Base-by-base conservation (phyloP, 208 protist species). In the Trypanosoma theileri region DNA sequence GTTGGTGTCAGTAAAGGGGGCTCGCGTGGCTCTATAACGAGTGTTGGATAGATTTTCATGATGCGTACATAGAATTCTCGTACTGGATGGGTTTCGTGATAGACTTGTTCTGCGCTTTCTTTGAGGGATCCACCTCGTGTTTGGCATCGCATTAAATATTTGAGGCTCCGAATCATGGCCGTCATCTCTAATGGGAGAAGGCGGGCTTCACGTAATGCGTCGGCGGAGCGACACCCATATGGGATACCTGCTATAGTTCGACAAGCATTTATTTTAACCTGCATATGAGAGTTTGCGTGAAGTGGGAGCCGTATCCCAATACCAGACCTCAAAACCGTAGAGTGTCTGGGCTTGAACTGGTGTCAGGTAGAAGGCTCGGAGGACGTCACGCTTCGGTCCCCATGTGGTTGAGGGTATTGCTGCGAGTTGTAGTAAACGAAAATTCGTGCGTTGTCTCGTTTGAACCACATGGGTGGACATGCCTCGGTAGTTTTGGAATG, bases 281-380 rank as follows among this genome's bases (percentile, higher is more conserved):
- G 8, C 19, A 19, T 40, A 7, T 8, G 42, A 21, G 0, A 10
- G 14, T 40, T 45, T 1, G 13, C 46, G 46, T 0, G 2, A 21
- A 3, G 45, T 31, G 26, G 10, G 8, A 3, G 45, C 4, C 0
- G 59, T 45, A 44, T 55, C 59, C 46, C 24, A 53, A 10, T 51
- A 55, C 59, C 59, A 54, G 11, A 65, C 46, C n/a, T 55, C 59
- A 24, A 65, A 40, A 19, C 46, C 59, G 41, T 65, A 55, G 7
- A 55, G 31, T 1, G 26, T 24, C n/a, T 53, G n/a, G 4, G 59
- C 59, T 55, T 41, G 59, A 21, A 55, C 59, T 11, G 55, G 59
- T 0, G 46, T 45, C 11, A 40, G 19, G 24, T 55, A 55, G 46
- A 65, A 54, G 16, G 45, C 59, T 1, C 41, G 59, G 3, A 55